These are phyloP conservation scores for Chloranthus sessilifolius DNA, from an alignment of 164 flowering plant genomes.

Conservation along the genomic window DNA sequence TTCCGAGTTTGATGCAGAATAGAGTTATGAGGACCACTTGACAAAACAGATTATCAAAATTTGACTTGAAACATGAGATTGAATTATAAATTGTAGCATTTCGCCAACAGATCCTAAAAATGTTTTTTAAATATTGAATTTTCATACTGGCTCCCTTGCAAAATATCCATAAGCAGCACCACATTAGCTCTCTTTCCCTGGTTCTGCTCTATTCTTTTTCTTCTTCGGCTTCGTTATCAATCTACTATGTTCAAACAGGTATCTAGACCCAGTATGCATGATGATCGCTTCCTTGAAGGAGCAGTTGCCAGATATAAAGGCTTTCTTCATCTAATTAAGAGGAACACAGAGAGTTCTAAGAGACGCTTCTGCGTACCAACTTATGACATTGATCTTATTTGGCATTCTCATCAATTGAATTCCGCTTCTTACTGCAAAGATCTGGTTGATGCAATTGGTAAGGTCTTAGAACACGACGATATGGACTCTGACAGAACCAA, in stretches of 20 bases:
- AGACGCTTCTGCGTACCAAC: slow-evolving; percentile 84
- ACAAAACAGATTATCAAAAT: no score
- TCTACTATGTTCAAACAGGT: slow-evolving; percentile 37
- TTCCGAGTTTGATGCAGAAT: no score
- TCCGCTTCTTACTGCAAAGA: slow-evolving; percentile 76
- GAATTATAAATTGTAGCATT: no score
- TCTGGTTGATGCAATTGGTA: slow-evolving; percentile 43
- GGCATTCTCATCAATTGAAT: slow-evolving; percentile 94
- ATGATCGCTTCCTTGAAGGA: slow-evolving; percentile 60
- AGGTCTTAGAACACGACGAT: slow-evolving; percentile 85
- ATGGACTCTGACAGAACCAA: slow-evolving; percentile 72
- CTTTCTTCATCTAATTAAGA: slow-evolving; percentile 79
- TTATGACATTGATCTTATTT: slow-evolving; percentile 91
- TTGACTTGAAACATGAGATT: no score
- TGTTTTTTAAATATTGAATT: no score
- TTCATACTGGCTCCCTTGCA: no score
- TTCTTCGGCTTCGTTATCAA: not conserved
- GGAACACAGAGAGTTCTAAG: slow-evolving; percentile 60
- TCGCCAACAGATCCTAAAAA: no score
- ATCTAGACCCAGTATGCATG: slow-evolving; percentile 54
- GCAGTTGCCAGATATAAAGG: slow-evolving; percentile 91
- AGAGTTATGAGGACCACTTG: no score
- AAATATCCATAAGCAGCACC: no score
- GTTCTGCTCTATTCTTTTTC: not conserved
- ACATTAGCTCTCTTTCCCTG: not conserved